Base-by-base conservation (phyloP, 768 basidiomycete genomes). In the Hericium alpestre region DNA sequence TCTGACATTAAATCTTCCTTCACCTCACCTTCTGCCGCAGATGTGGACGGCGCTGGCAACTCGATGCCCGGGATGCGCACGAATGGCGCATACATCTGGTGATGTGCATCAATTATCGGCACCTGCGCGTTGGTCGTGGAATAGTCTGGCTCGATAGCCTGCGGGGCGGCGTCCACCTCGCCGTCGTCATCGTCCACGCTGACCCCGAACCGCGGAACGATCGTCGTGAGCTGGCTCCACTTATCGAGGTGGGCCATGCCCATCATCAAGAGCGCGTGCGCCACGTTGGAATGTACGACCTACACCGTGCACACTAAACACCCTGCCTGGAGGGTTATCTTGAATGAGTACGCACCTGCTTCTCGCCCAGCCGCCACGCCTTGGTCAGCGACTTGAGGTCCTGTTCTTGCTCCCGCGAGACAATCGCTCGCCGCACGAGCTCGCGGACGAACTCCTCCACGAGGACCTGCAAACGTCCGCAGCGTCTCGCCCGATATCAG, bases 371-470 rank as follows among this genome's bases (percentile, higher is more conserved):
- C 50, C 75, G 72, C 83, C 86, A 89, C 7, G 75, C 82, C 62
- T 79, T 84, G 50, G 79, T 79, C 18, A 77, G 76, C 41, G 72
- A 71, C 68, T 87, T 87, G 64, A 84, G 65, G 37, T 70, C 68
- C 54, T 72, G 67, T 61, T 86, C 86, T 57, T 83, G 78, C 62
- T 86, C 83, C 43, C 79, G 78, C 39, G 76, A 70, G 7, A 79
- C 70, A 46, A 87, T 75, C 20, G 77, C 72, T 38, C 73, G 74
- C 55, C 79, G 76, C 2, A 84, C 69, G 0, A 81, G 54, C 39
- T 78, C 73, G 8, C 75, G 74, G 15, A 77, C 71, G 61, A 87
- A 89, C 37, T 75, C 71, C 9, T 74, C 71, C 20, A 81, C 63
- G 32, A 77, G 72, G 10, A 65, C 71, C 18, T 72, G 71, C 39